Conservation (phyloP, 1,139 yeast genomes). For the Kurtzmaniella quercitrusa region DNA sequence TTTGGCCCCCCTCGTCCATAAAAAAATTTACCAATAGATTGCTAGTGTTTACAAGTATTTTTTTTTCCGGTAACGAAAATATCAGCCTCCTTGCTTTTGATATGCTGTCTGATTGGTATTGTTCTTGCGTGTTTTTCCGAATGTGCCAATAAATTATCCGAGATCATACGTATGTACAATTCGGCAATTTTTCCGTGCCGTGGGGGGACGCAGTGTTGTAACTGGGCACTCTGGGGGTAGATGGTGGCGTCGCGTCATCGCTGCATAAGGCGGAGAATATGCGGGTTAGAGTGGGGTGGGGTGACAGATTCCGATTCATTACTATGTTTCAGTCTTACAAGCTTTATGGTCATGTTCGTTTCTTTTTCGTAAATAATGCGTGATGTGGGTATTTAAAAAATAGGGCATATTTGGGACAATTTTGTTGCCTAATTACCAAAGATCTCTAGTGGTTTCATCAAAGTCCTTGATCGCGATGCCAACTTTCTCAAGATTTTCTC, state of each 20-base stretch:
- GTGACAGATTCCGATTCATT: neutral
- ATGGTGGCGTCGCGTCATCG: neutral
- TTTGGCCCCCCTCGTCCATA: too few relatives aligned
- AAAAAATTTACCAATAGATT: too few relatives aligned
- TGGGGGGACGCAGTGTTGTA: neutral
- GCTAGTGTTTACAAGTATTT: too few relatives aligned
- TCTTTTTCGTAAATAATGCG: neutral
- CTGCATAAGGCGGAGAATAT: neutral
- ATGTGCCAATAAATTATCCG: neutral
- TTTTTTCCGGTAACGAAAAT: too few relatives aligned
- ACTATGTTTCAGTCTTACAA: neutral
- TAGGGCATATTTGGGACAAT: too few relatives aligned
- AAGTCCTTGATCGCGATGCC: conserved; percentile 41
- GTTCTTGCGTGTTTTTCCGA: neutral
- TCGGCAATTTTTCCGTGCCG: conserved; percentile 2
- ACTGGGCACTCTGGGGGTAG: neutral
- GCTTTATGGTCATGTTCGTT: neutral
- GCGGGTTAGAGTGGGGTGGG: neutral
- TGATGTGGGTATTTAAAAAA: too few relatives aligned
- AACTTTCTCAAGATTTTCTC: conserved; percentile 27
- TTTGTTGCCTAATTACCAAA: too few relatives aligned
- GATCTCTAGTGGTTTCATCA: conserved; percentile 34
- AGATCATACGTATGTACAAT: neutral
- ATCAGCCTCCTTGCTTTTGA: too few relatives aligned
- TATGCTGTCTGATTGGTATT: too few relatives aligned